Conservation (phyloP, 768 basidiomycete species). For the Gymnopilus dilepis region DNA sequence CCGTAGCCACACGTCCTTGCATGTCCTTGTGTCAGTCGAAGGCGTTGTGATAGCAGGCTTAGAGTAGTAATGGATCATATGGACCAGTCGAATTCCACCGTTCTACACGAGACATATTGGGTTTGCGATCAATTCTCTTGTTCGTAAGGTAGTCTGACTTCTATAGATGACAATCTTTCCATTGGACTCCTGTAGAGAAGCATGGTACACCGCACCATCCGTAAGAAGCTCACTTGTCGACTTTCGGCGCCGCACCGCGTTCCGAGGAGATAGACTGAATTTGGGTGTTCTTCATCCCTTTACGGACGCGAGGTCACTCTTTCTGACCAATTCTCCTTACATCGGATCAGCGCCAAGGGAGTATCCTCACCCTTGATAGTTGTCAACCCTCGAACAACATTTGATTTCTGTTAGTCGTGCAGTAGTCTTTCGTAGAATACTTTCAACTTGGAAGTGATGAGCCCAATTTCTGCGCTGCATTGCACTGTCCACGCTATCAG, state of each 20-base stretch:
- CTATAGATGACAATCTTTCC: not conserved
- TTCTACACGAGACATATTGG: not conserved
- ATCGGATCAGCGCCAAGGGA: constrained; percentile 9
- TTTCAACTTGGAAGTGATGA: not conserved
- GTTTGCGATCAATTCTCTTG: not conserved
- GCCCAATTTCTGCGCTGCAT: not conserved
- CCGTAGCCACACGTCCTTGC: not conserved
- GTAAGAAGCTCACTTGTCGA: not conserved
- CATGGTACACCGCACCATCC: not conserved
- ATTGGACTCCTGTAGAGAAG: not conserved
- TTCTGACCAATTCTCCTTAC: constrained; percentile 1
- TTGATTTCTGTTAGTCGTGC: not conserved
- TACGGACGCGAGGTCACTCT: not conserved
- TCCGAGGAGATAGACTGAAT: constrained; percentile 11
- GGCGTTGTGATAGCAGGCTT: not conserved
- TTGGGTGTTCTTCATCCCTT: not conserved
- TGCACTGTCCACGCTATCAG: not conserved
- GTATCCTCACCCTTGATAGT: not conserved
- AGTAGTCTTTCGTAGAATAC: not conserved
- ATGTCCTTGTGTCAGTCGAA: not conserved
- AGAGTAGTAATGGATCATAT: not conserved
- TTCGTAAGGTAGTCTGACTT: not conserved
- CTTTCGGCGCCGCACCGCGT: constrained; percentile 11
- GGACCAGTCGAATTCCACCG: not conserved
- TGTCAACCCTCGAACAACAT: not conserved